Evolutionary conservation across 441 rosid species (phyloP), one percentile per base, ranked within the genome.

Genomic region (Melastoma candidum): DNA sequence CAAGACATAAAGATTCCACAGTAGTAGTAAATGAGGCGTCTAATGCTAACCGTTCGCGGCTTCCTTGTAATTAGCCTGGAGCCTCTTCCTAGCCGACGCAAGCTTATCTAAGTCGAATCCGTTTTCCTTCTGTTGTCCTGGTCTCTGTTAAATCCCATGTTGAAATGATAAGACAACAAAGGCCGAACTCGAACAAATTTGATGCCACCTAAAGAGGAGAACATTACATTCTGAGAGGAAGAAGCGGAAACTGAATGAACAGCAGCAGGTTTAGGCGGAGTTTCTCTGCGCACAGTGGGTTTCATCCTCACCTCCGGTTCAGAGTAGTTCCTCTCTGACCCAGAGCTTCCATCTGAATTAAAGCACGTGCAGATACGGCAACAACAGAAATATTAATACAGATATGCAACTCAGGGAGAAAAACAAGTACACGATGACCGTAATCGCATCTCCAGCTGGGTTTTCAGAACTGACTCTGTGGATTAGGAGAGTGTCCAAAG

Each of bases 21-120:
- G 12, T 4, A 11, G 26, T 27, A 27, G 36, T 22, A 49, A 10
- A 0, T 22, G 58, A 46, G 55, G 59, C 46, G 22, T 17, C 22
- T 17, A 17, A 17, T 17, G 22, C 83, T 48, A 74, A 93, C 97
- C 99, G 68, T 93, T 93, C 74, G 77, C 90, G 2, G 81, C 97
- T 75, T 84, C 84, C 64, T 75, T 89, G 66, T 93, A 93, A 66
- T 66, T 93, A 41, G 66, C 89, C 46, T 84, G 95, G 68, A 93
- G 99, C 71, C 99, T 72, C 70, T 76, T 93, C 26, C 90, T 75
- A 2, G 95, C 95, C 44, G 90, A 67, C 62, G 81, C 87, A 43
- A 85, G 73, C 72, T 60, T 82, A 12, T 78, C 82, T 9, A 80
- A 51, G 67, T 89, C 90, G 36, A 84, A 76, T 49, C 69, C 77